A percentile compares a stretch with the other conserved stretches of the same genome.
Conservation (phyloP, 2,329 filamentous ascomycete genomes). For the Rutstroemia sp. region DNA sequence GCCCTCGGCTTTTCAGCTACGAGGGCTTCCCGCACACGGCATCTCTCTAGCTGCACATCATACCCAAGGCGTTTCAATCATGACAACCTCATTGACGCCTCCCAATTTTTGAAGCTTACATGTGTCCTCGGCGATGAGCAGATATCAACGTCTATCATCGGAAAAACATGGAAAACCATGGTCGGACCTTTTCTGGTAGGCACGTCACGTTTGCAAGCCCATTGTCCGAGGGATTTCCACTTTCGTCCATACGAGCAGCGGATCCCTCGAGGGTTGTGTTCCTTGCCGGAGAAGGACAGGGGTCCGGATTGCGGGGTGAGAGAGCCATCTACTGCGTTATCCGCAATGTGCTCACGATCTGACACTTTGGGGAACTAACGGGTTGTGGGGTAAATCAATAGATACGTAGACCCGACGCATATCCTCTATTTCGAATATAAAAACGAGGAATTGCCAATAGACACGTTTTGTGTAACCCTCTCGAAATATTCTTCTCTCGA, state of each 20-base stretch:
- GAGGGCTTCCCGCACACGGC: background rate
- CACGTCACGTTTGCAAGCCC: slow-evolving; percentile 2
- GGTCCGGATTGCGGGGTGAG: slow-evolving; percentile 4
- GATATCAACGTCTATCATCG: background rate
- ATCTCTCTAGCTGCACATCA: background rate
- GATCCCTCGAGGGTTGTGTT: background rate
- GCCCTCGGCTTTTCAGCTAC: background rate
- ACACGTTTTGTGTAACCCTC: background rate
- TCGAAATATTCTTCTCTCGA: background rate
- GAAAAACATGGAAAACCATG: slow-evolving; percentile 1
- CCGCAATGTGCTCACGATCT: background rate
- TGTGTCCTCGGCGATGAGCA: slow-evolving; percentile 2
- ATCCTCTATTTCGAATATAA: no score
- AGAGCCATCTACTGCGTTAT: background rate
- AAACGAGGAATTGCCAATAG: background rate
- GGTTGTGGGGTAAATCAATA: background rate
- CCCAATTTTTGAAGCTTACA: slow-evolving; percentile 1
- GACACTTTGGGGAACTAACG: slow-evolving; percentile 1
- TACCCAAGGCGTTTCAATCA: slow-evolving; percentile 2
- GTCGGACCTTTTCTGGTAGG: background rate
- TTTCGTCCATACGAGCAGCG: slow-evolving; percentile 6
- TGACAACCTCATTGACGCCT: background rate
- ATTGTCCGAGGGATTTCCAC: background rate
- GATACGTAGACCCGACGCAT: no score
- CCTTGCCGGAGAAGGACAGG: background rate